Conservation (phyloP, 371 early-diverging fungal genomes). For the Parasitella parasitica region DNA sequence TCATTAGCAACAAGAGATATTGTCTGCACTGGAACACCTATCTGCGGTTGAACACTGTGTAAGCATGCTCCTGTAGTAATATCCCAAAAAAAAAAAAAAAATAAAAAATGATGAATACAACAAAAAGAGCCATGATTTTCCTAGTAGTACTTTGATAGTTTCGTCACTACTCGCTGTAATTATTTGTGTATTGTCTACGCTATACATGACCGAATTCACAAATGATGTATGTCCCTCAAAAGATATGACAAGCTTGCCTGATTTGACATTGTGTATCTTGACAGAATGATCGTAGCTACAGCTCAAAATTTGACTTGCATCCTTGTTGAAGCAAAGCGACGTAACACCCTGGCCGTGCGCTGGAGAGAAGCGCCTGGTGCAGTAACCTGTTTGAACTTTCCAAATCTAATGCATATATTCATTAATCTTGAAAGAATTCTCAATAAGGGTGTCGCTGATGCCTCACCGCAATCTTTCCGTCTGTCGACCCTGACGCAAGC, state of each 20-base stretch:
- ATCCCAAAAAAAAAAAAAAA: no score
- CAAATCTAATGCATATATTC: constrained; percentile 54
- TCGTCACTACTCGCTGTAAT: constrained; percentile 89
- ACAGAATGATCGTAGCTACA: constrained; percentile 82
- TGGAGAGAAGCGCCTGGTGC: constrained; percentile 68
- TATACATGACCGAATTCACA: constrained; percentile 80
- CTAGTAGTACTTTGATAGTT: constrained; percentile 80
- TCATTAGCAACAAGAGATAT: constrained; percentile 49
- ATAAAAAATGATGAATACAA: no score
- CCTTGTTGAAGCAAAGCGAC: constrained; percentile 74
- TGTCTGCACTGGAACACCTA: constrained; percentile 10
- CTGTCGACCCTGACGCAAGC: constrained; percentile 84
- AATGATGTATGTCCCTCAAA: constrained; percentile 91
- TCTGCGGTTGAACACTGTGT: constrained; percentile 49
- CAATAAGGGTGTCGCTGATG: neutral
- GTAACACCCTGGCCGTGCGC: constrained; percentile 92
- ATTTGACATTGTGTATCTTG: constrained; percentile 86
- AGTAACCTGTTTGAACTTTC: constrained; percentile 79
- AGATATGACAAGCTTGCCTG: constrained; percentile 85
- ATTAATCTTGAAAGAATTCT: no score
- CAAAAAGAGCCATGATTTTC: no score
- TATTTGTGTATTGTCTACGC: constrained; percentile 63
- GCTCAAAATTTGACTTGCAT: constrained; percentile 78
- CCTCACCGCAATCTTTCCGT: constrained; percentile 81
- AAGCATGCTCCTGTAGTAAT: constrained; percentile 49